Conservation (phyloP, 2,329 filamentous ascomycete genomes). For the Aaosphaeria pasadenensis region DNA sequence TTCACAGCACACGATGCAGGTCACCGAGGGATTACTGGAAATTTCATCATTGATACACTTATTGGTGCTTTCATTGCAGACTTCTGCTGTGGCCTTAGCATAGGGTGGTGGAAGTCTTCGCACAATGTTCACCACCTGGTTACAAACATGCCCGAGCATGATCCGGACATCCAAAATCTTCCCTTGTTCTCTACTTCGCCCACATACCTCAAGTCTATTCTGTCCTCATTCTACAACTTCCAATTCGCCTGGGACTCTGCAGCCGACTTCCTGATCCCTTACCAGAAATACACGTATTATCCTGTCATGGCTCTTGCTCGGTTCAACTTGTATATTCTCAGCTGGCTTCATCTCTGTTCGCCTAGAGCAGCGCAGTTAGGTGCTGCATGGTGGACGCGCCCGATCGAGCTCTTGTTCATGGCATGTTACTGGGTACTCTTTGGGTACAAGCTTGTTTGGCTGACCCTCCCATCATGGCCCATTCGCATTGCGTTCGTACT, state of each 20-base stretch:
- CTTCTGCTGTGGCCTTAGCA: conserved; percentile 63
- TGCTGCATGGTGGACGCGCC: conserved; percentile 78
- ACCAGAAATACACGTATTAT: conserved; percentile 82
- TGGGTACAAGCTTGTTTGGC: conserved; percentile 77
- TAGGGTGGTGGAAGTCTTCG: conserved; percentile 68
- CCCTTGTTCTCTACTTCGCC: conserved; percentile 87
- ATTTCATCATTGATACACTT: conserved; percentile 57
- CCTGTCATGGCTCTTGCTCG: conserved; percentile 75
- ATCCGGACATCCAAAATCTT: conserved; percentile 56
- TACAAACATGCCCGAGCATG: conserved; percentile 57
- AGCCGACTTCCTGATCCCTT: conserved; percentile 67
- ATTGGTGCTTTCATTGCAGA: conserved; percentile 63
- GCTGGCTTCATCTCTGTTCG: conserved; percentile 72
- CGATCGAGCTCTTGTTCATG: conserved; percentile 73
- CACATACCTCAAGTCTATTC: conserved; percentile 68
- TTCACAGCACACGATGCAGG: conserved; percentile 66
- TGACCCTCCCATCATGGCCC: conserved; percentile 65
- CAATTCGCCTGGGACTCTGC: conserved; percentile 74
- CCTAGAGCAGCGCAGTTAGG: conserved; percentile 71
- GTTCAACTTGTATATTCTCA: conserved; percentile 82
- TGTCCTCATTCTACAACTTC: conserved; percentile 79
- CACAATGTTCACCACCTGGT: conserved; percentile 68
- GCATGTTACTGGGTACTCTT: conserved; percentile 84
- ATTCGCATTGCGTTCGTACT: conserved; percentile 72
- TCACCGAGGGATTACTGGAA: conserved; percentile 60